phyloP scores from a whole-genome alignment of 2,329 filamentous ascomycete species.

The Sporothrix inflata region DNA sequence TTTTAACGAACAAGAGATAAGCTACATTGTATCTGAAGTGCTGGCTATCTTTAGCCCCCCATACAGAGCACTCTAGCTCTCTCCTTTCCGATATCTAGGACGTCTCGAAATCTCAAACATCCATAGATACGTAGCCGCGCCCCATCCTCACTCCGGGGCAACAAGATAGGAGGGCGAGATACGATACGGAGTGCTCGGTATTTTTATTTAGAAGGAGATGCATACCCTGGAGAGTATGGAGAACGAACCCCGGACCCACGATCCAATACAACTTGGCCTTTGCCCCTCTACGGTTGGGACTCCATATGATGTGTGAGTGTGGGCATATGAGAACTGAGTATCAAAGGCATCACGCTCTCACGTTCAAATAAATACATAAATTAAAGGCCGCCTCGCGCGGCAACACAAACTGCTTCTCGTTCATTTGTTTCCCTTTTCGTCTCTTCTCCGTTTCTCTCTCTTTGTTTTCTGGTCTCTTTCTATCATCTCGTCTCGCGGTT shows the following conservation, averaged over 20 bases:
- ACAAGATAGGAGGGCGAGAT: conserved; percentile 11
- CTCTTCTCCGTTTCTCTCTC: neutral
- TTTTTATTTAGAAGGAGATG: too few species aligned
- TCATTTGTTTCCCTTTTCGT: neutral
- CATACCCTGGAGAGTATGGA: too few species aligned
- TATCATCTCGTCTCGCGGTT: conserved; percentile 1
- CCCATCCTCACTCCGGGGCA: conserved; percentile 6
- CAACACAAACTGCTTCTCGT: neutral
- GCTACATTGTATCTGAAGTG: neutral
- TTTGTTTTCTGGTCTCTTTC: neutral
- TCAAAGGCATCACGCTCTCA: neutral
- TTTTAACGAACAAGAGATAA: neutral
- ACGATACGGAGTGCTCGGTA: neutral
- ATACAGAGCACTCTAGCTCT: neutral
- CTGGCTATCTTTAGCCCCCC: neutral
- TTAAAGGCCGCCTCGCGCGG: neutral
- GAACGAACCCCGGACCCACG: conserved; percentile 19
- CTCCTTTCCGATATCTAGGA: neutral
- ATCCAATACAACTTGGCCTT: neutral
- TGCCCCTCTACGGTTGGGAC: neutral
- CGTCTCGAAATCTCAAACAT: neutral
- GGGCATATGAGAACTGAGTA: neutral
- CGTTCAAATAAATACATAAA: neutral
- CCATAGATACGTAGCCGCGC: conserved; percentile 7
- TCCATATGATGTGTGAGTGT: neutral